Conservation (phyloP, 345 rosid species). For the Excoecaria agallocha region DNA sequence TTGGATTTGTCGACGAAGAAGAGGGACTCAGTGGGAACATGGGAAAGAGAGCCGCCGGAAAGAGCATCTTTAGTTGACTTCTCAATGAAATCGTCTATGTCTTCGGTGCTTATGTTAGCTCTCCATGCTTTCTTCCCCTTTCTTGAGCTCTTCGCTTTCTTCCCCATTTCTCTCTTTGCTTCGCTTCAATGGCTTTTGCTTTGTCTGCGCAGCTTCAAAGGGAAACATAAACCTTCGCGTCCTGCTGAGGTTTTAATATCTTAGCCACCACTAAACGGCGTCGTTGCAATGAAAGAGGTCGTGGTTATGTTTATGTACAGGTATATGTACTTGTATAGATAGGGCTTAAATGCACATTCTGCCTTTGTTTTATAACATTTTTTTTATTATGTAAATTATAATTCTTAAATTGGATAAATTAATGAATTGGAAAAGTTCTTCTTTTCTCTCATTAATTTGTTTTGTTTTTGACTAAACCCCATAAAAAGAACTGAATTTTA, state of each 20-base stretch:
- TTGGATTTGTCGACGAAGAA: conserved; percentile 70
- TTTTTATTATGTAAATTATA: no score
- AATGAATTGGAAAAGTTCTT: no score
- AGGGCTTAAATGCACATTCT: no score
- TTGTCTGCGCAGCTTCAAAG: conserved; percentile 6
- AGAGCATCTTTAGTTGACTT: conserved; percentile 78
- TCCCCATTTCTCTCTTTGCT: conserved; percentile 48
- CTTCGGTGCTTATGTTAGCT: conserved; percentile 84
- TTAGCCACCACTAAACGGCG: background rate
- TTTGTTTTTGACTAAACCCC: background rate
- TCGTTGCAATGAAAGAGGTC: background rate
- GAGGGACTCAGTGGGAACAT: conserved; percentile 60
- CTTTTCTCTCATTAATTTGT: background rate
- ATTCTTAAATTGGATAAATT: no score
- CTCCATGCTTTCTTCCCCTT: conserved; percentile 98
- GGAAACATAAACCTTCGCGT: background rate
- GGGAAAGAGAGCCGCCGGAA: conserved; percentile 76
- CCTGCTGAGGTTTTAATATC: background rate
- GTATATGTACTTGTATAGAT: no score
- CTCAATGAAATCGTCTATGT: conserved; percentile 67
- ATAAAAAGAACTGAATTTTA: no score
- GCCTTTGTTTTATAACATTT: no score
- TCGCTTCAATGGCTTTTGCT: background rate
- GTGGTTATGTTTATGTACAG: no score
- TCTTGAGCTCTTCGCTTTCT: conserved; percentile 65